Conservation (phyloP, 176 grass and related monocot species). For the Pontederia crassipes region DNA sequence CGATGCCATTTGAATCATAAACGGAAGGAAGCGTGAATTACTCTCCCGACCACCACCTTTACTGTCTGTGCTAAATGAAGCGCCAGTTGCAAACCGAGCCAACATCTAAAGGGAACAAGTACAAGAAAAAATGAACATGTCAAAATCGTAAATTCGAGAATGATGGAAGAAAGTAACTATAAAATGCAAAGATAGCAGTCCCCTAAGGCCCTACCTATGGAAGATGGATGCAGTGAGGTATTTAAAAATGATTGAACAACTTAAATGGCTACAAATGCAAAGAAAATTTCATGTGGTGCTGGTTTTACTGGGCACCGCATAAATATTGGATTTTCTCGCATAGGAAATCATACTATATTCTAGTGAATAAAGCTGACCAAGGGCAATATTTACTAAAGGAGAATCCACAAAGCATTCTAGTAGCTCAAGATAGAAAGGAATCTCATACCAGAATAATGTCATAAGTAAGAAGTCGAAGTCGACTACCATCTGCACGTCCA, state of each 20-base stretch:
- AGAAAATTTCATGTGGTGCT: too few species aligned
- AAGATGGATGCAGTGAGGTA: too few species aligned
- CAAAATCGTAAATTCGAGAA: background rate
- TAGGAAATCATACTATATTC: too few species aligned
- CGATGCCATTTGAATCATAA: constrained; percentile 93
- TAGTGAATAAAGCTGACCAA: too few species aligned
- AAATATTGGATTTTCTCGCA: too few species aligned
- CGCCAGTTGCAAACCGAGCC: constrained; percentile 88
- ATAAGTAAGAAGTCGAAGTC: constrained; percentile 78
- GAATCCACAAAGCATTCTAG: background rate
- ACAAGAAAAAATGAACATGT: background rate
- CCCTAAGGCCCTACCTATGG: too few species aligned
- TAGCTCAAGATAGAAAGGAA: background rate
- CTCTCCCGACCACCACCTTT: constrained; percentile 94
- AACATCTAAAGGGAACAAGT: constrained; percentile 53
- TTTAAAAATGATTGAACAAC: too few species aligned
- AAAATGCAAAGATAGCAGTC: too few species aligned
- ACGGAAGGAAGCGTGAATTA: constrained; percentile 86
- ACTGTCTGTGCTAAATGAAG: constrained; percentile 67
- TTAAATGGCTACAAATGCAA: too few species aligned
- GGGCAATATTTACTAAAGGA: background rate
- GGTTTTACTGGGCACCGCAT: too few species aligned
- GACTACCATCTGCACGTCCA: constrained; percentile 76
- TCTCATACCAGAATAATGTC: constrained; percentile 89
- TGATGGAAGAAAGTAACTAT: too few species aligned